Conservation (phyloP, 2,329 filamentous ascomycete genomes). For the Boeremia lycopersici region DNA sequence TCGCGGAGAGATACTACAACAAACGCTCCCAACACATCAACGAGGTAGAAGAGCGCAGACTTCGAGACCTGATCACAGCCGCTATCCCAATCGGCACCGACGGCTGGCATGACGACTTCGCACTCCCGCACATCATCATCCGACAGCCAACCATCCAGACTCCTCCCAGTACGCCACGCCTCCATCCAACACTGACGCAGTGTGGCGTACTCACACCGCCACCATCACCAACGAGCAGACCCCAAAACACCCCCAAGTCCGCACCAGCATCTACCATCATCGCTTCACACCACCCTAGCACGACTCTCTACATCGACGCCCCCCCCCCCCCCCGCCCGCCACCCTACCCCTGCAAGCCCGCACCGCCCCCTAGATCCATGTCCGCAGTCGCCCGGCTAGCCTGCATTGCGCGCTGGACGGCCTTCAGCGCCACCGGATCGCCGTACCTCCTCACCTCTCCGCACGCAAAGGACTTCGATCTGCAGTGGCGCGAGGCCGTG, state of each 20-base stretch:
- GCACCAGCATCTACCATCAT: not conserved
- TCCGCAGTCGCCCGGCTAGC: conserved; percentile 28
- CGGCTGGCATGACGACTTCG: conserved; percentile 21
- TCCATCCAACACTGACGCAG: not conserved
- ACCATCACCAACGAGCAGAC: not conserved
- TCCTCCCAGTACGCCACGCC: not conserved
- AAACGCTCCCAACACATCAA: conserved; percentile 24
- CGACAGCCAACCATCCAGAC: not conserved
- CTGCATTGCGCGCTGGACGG: conserved; percentile 38
- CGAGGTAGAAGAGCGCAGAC: conserved; percentile 26
- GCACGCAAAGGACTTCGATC: conserved; percentile 28
- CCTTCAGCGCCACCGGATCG: conserved; percentile 21
- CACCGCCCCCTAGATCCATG: conserved; percentile 29
- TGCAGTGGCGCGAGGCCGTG: conserved; percentile 26
- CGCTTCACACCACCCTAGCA: not conserved
- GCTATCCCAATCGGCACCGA: conserved; percentile 25
- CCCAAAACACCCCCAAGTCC: not conserved
- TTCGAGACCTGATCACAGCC: conserved; percentile 20
- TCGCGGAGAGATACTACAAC: conserved; percentile 24
- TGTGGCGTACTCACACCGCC: not conserved
- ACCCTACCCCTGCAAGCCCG: conserved; percentile 12
- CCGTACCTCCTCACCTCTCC: conserved; percentile 22
- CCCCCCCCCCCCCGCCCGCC: conserved; percentile 26
- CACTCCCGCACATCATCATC: conserved; percentile 15
- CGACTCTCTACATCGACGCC: conserved; percentile 17